Evolutionary conservation across 1,284 basidiomycete genomes (phyloP).

Genomic region (Ustilago trichophora): DNA sequence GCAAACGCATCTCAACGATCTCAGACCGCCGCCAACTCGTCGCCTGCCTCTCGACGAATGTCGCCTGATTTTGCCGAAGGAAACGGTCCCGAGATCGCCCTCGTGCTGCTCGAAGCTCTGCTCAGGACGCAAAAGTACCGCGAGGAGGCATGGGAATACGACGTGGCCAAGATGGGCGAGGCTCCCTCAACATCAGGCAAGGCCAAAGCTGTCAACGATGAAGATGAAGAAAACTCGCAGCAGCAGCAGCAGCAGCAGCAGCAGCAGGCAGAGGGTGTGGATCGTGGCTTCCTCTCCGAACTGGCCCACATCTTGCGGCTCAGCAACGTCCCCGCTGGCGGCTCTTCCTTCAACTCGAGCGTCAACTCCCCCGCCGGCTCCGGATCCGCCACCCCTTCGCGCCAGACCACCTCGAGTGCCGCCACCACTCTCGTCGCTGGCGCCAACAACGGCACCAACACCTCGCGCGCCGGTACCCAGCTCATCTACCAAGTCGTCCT

Average conservation of each 20-base stretch:
- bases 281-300: conserved; percentile 50
- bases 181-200: conserved; percentile 12
- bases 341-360: conserved; percentile 26
- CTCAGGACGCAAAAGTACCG: conserved; percentile 82
- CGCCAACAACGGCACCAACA: conserved; percentile 21
- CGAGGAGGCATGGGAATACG: conserved; percentile 68
- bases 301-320: conserved; percentile 44
- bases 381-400: conserved; percentile 39
- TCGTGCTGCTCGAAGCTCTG: conserved; percentile 88
- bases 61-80: conserved; percentile 60
- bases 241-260: conserved; percentile 15
- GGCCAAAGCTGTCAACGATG: conserved; percentile 19
- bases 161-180: conserved; percentile 48
- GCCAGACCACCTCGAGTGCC: conserved; percentile 10
- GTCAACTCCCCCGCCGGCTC: conserved; percentile 39
- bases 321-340: conserved; percentile 26
- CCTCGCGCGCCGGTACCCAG: conserved; percentile 72
- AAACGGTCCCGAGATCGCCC: conserved; percentile 85
- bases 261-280: conserved; percentile 15
- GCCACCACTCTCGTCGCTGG: conserved; percentile 37
- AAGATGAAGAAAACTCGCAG: conserved; percentile 8
- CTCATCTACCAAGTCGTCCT: conserved; percentile 93
- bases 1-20: conserved; percentile 1
- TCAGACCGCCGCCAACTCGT: conserved; percentile 8
- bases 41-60: conserved; percentile 27